These are phyloP conservation scores for Phytophthora citricola DNA, from an alignment of 352 stramenopile genomes.

Conservation along the genomic window DNA sequence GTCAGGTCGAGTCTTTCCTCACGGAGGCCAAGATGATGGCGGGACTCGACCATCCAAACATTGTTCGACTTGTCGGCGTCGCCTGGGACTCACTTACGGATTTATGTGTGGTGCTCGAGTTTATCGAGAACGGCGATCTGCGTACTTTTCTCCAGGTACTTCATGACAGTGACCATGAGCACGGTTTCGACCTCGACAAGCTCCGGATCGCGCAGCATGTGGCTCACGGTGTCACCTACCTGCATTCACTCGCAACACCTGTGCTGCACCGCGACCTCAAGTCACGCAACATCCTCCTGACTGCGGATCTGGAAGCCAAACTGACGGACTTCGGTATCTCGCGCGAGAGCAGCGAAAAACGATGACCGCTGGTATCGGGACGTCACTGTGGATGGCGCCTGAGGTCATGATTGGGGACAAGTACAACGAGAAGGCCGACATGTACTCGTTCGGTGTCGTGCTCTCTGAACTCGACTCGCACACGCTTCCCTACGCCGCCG, in stretches of 20 bases:
- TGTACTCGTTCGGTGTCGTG: slow-evolving; percentile 5
- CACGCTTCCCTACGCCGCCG: not conserved
- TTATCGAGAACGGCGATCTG: slow-evolving; percentile 8
- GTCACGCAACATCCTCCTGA: not conserved
- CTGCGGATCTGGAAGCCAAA: not conserved
- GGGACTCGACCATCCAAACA: slow-evolving; percentile 7
- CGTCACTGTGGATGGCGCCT: slow-evolving; percentile 5
- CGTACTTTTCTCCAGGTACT: not conserved
- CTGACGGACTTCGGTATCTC: slow-evolving; percentile 4
- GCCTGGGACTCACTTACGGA: slow-evolving; percentile 14
- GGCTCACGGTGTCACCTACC: not conserved
- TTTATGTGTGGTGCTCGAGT: slow-evolving; percentile 17
- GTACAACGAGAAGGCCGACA: slow-evolving; percentile 7
- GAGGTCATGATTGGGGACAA: slow-evolving; percentile 13
- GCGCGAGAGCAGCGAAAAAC: slow-evolving; percentile 2
- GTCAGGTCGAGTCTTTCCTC: slow-evolving; percentile 12
- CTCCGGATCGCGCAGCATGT: not conserved
- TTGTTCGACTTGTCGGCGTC: slow-evolving; percentile 3
- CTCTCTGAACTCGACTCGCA: not conserved
- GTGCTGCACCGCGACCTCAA: slow-evolving; percentile 3
- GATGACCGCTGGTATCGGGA: slow-evolving; percentile 3
- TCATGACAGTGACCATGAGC: not conserved
- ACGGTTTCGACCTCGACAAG: not conserved
- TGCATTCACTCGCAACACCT: not conserved
- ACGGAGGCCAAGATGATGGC: slow-evolving; percentile 8